Base-by-base conservation (phyloP, 371 early-diverging fungal genomes). In the Syncephalis plumigaleata region DNA sequence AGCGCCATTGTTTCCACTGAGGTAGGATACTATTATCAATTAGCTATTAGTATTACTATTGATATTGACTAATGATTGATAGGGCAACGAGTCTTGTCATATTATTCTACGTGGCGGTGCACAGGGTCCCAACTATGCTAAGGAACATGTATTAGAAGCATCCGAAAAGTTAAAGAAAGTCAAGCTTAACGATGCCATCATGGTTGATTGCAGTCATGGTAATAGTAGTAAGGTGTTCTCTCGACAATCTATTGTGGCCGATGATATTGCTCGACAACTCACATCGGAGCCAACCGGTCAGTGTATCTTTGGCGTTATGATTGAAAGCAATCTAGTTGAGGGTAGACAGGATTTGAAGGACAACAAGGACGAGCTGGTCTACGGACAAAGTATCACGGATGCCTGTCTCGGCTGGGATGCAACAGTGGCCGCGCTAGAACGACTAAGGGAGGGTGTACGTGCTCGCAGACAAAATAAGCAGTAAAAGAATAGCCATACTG, bases 141-240 rank as follows among this genome's bases (percentile, higher is more conserved):
- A 71, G 26, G 72, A 71, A n/a, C 61, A 70, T 38, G 75, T 89
- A 42, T 61, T 66, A 58, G 60, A 57, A 13, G 72, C 73, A 9
- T 65, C 68, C 5, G 65, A 59, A 38, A 71, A 81, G 49, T 67
- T 89, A 44, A 56, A 58, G 24, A 75, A 76, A 52, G 72, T 71
- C 52, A 75, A 77, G 47, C 53, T 85, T 39, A 54, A 58, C 9
- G 59, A 73, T 31, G 58, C 61, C 21, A 63, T 94, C 58, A 92
- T 94, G 95, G 68, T 93, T 49, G 95, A 94, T 59, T 91, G 88
- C 67, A 82, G 83, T 46, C 95, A 94, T 58, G 95, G 88, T 36
- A 89, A 85, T 68, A 73, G 71, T 51, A 63, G 61, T 63, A 89
- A 85, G 64, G 61, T 79, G 54, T 83, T 79, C 51, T 68, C 70